Conservation (phyloP, 2,329 filamentous ascomycete species). For the Biscogniauxia marginata region DNA sequence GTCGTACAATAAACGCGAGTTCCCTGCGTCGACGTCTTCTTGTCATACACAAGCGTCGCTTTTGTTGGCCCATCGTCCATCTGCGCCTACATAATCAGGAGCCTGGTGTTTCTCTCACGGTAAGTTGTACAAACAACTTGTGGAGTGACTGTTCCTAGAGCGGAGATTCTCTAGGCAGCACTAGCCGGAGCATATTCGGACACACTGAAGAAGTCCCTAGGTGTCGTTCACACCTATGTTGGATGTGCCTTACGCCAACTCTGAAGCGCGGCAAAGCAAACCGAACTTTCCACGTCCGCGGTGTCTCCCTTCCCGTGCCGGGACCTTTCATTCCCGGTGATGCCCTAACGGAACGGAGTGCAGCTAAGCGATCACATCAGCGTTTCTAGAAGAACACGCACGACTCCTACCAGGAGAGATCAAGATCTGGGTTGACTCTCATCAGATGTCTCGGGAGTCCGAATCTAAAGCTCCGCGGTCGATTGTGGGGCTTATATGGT, state of each 20-base stretch:
- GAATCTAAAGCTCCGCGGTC: slow-evolving; percentile 14
- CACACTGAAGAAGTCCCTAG: background rate
- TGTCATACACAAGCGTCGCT: slow-evolving; percentile 31
- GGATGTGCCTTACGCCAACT: background rate
- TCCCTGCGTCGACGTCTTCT: slow-evolving; percentile 20
- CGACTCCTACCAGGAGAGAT: slow-evolving; percentile 6
- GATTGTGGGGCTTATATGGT: slow-evolving; percentile 15
- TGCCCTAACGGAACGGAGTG: background rate
- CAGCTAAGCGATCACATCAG: slow-evolving; percentile 1
- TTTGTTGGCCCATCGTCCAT: slow-evolving; percentile 21
- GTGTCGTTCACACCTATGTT: background rate
- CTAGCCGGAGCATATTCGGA: background rate
- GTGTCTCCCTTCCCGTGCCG: background rate
- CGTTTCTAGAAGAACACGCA: slow-evolving; percentile 2
- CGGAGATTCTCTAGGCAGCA: background rate
- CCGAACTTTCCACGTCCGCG: background rate
- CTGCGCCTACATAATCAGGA: slow-evolving; percentile 19
- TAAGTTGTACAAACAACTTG: slow-evolving; percentile 9
- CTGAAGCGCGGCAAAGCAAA: background rate
- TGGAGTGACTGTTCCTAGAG: background rate
- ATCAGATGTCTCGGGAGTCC: slow-evolving; percentile 16
- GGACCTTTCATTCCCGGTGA: background rate
- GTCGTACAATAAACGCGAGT: slow-evolving; percentile 22
- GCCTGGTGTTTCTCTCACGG: slow-evolving; percentile 13
- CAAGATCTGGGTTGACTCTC: slow-evolving; percentile 10